phyloP scores from a whole-genome alignment of 208 protist genomes.

The Leishmania aethiopica region DNA sequence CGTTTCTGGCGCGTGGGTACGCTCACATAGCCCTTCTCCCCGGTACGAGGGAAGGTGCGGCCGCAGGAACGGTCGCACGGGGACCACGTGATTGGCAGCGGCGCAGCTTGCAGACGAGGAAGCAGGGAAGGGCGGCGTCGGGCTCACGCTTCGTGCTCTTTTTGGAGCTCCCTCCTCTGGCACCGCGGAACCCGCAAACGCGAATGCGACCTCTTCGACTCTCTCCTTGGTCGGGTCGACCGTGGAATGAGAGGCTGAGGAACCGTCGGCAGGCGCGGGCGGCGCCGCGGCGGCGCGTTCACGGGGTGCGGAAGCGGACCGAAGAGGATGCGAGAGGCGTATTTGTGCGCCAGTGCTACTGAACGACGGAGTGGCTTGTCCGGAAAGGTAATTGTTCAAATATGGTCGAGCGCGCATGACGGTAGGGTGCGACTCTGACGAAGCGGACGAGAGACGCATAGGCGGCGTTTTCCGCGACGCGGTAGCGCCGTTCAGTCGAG shows the following conservation, averaged over 20 bases:
- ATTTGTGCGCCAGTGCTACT: neutral
- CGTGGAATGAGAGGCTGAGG: neutral
- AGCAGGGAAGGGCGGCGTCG: neutral
- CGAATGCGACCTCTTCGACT: neutral
- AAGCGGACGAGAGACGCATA: neutral
- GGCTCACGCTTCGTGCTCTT: neutral
- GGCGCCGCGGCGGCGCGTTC: neutral
- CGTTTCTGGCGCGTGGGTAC: neutral
- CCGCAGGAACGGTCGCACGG: conserved; percentile 13
- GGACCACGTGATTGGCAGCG: neutral
- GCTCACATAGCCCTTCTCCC: neutral
- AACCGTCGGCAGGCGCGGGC: neutral
- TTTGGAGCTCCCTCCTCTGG: neutral
- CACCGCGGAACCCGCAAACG: neutral
- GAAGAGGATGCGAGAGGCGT: neutral
- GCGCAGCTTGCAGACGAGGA: neutral
- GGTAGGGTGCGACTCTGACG: neutral
- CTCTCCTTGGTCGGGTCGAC: neutral
- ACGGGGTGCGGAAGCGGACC: neutral
- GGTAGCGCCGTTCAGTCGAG: neutral
- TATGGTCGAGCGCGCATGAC: conserved; percentile 1
- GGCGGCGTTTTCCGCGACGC: neutral
- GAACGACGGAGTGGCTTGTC: conserved; percentile 3
- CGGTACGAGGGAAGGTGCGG: neutral
- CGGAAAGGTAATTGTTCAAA: conserved; percentile 30